phyloP scores from a whole-genome alignment of 108 stramenopile species.

The Skeletonema costatum region DNA sequence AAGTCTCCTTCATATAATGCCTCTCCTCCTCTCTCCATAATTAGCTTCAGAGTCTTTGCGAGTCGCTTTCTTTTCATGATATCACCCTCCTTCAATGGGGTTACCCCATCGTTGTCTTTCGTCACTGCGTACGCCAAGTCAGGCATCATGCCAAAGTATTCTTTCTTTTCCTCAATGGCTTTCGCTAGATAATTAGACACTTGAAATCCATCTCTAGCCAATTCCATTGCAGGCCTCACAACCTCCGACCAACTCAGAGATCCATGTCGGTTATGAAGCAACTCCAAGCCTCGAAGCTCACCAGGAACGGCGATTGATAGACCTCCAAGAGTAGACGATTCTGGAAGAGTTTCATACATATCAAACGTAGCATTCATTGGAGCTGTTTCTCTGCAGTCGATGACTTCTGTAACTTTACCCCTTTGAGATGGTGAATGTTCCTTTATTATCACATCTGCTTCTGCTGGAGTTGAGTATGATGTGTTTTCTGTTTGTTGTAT shows the following conservation, averaged over 20 bases:
- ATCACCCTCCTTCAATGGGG: constrained; percentile 61
- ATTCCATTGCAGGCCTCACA: constrained; percentile 57
- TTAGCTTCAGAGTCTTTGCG: constrained; percentile 56
- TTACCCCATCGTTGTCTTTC: constrained; percentile 35
- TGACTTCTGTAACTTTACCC: constrained; percentile 63
- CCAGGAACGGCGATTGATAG: constrained; percentile 77
- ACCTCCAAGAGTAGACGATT: constrained; percentile 58
- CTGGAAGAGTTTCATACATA: constrained; percentile 53
- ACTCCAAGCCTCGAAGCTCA: constrained; percentile 78
- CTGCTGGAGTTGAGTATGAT: too few relatives aligned
- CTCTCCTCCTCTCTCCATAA: constrained; percentile 66
- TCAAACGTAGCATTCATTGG: constrained; percentile 49
- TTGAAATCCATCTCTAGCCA: constrained; percentile 66
- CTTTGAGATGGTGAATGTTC: neutral
- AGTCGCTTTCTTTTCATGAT: constrained; percentile 48
- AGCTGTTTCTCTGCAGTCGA: constrained; percentile 83
- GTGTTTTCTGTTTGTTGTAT: too few relatives aligned
- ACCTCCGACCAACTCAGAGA: constrained; percentile 60
- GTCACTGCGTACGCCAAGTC: constrained; percentile 41
- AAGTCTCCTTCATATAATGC: constrained; percentile 59
- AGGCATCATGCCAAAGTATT: constrained; percentile 11
- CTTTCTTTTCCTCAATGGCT: constrained; percentile 35
- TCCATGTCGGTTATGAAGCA: constrained; percentile 69
- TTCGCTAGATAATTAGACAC: constrained; percentile 49
- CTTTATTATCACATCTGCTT: neutral